Base-by-base conservation (phyloP, 352 stramenopile genomes). In the Pythium apleroticum region DNA sequence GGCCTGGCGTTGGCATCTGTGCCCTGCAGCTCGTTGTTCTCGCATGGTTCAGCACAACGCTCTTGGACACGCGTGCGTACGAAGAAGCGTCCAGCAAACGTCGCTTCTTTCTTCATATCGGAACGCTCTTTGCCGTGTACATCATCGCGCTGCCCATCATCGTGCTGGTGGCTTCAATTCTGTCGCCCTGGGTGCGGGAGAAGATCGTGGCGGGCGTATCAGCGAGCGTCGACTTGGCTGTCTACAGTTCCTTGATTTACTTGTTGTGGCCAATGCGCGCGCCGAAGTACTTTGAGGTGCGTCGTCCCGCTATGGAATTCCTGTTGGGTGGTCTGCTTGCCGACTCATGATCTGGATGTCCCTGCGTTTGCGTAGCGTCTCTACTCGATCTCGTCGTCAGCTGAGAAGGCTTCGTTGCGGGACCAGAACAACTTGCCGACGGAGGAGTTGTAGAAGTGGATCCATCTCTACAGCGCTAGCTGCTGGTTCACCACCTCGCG, bases 111-210 rank as follows among this genome's bases (percentile, higher is more conserved):
- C 71, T 52, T 52, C 59, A 66, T 54, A 91, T 91, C 39, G 81
- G 76, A 35, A 63, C 70, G 0, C 55, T 93, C 25, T 91, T 93
- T 57, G 81, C 75, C 0, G 60, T 88, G 33, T 93, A 89, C 75
- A 88, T 93, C 30, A 63, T 88, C 43, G 65, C 84, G 10, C 69
- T 93, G 31, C 84, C 84, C 6, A 72, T 90, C 37, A 88, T 88
- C 48, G 84, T 91, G 39, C 60, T 89, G 2, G 62, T 90, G 27
- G 82, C 84, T 9, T 90, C 82, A 14, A 80, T 93, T 52, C 65
- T 93, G 57, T 91, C 82, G 28, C 81, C 84, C 14, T 93, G 82
- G 81, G 84, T 93, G 19, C 82, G 81, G 5, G 82, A 91, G 65
- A 90, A 91, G 61, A 86, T 83, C 14, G 84, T 93, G 30, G 78